Conservation (phyloP, 371 early-diverging fungal species). For the Actinomortierella wolfii region DNA sequence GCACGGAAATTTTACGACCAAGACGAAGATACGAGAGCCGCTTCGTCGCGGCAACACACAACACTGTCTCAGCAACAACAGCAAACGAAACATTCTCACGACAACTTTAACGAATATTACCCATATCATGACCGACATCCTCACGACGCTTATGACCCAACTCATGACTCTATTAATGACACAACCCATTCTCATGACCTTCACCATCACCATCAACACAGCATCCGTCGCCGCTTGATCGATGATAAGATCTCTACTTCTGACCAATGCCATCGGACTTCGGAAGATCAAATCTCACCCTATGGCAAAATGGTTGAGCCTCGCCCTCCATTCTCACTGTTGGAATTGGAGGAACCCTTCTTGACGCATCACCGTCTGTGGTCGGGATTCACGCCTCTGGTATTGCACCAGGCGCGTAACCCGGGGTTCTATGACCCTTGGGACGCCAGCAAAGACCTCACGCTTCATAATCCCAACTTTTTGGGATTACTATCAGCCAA, state of each 20-base stretch:
- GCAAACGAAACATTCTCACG: slow-evolving; percentile 6
- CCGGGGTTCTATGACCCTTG: slow-evolving; percentile 83
- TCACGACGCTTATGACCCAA: no score
- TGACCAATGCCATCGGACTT: slow-evolving; percentile 1
- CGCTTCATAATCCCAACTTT: slow-evolving; percentile 66
- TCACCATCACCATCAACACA: no score
- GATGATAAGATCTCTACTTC: background rate
- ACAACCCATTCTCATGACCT: no score
- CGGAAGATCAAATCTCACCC: no score
- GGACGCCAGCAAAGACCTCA: slow-evolving; percentile 59
- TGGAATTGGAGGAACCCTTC: slow-evolving; percentile 12
- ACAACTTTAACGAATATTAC: background rate
- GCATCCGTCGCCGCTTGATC: no score
- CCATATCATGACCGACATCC: no score
- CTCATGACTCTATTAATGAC: no score
- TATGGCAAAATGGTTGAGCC: slow-evolving; percentile 33
- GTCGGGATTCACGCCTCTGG: slow-evolving; percentile 54
- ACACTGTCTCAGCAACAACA: slow-evolving; percentile 1
- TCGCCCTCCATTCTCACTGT: slow-evolving; percentile 36
- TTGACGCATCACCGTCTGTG: slow-evolving; percentile 15
- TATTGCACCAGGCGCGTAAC: slow-evolving; percentile 61
- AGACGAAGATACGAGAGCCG: background rate
- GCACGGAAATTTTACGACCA: no score
- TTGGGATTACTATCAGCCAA: slow-evolving; percentile 73
- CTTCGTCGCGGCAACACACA: background rate